phyloP scores from a whole-genome alignment of 768 basidiomycete genomes.

The Russula foetens region DNA sequence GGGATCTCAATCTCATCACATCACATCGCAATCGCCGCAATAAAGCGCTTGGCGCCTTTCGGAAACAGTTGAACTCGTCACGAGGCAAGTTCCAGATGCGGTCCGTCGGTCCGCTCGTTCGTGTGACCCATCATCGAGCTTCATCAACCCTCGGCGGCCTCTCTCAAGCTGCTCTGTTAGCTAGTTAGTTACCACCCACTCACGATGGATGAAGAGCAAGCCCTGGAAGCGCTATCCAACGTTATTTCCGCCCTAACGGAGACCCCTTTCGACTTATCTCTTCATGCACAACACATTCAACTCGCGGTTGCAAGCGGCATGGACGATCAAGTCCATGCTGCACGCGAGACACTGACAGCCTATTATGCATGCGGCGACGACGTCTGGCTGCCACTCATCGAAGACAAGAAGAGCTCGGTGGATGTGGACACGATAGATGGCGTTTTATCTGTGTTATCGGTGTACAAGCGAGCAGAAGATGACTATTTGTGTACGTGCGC shows the following conservation, averaged over 20 bases:
- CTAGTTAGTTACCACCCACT: too few species aligned
- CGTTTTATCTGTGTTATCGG: constrained; percentile 45
- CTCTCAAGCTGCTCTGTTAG: neutral
- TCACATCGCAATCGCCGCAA: neutral
- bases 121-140: too few species aligned
- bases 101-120: neutral
- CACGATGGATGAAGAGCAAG: constrained; percentile 51
- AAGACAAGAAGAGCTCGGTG: constrained; percentile 40
- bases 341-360: constrained; percentile 57
- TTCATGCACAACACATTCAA: constrained; percentile 61
- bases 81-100: neutral
- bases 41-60: too few species aligned
- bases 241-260: constrained; percentile 50
- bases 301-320: constrained; percentile 50
- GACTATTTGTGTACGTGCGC: constrained; percentile 71
- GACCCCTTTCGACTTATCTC: constrained; percentile 50
- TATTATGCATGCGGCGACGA: constrained; percentile 59
- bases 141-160: too few species aligned
- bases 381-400: constrained; percentile 66
- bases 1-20: neutral
- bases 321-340: constrained; percentile 50
- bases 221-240: constrained; percentile 56
- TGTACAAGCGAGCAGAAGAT: constrained; percentile 58
- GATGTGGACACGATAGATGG: constrained; percentile 47
- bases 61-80: too few species aligned